phyloP scores from a whole-genome alignment of 140 eudicot species.

The Bidens hawaiensis region DNA sequence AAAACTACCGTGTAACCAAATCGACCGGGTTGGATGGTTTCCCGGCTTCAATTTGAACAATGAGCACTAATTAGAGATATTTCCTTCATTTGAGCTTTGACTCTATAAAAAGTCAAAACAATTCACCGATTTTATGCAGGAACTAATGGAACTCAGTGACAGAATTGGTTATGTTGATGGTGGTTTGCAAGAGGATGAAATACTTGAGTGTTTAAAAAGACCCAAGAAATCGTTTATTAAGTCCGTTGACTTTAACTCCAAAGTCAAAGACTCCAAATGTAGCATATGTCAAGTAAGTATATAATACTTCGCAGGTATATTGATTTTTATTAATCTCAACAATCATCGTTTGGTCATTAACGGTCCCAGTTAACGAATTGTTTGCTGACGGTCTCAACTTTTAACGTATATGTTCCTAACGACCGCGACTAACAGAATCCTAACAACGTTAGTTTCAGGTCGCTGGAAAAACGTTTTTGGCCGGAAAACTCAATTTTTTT shows the following conservation, averaged over 20 bases:
- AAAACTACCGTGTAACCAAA: not conserved
- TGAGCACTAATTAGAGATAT: not conserved
- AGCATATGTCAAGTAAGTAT: slow-evolving; percentile 60
- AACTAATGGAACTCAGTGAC: slow-evolving; percentile 49
- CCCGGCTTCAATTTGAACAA: not conserved
- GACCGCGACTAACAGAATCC: no score
- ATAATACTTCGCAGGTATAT: no score
- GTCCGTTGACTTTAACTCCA: slow-evolving; percentile 30
- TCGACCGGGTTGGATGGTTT: not conserved
- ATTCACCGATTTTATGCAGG: slow-evolving; percentile 29
- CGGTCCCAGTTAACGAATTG: no score
- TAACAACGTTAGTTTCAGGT: no score
- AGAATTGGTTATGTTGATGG: slow-evolving; percentile 47
- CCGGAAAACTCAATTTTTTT: no score
- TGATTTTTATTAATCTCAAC: no score
- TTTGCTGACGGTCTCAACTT: no score
- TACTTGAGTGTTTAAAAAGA: slow-evolving; percentile 30
- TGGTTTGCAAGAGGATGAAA: slow-evolving; percentile 50
- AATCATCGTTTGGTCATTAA: no score
- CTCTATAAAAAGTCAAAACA: not conserved
- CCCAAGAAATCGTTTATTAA: slow-evolving; percentile 34
- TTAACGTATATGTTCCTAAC: no score
- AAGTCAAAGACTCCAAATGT: slow-evolving; percentile 45
- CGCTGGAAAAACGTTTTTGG: no score
- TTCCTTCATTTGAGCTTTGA: slow-evolving; percentile 4